A percentile compares a stretch with the other conserved stretches of the same genome.
These are phyloP conservation scores for Crotalaria pallida DNA, from an alignment of 306 rosid genomes.

Conservation along the genomic window DNA sequence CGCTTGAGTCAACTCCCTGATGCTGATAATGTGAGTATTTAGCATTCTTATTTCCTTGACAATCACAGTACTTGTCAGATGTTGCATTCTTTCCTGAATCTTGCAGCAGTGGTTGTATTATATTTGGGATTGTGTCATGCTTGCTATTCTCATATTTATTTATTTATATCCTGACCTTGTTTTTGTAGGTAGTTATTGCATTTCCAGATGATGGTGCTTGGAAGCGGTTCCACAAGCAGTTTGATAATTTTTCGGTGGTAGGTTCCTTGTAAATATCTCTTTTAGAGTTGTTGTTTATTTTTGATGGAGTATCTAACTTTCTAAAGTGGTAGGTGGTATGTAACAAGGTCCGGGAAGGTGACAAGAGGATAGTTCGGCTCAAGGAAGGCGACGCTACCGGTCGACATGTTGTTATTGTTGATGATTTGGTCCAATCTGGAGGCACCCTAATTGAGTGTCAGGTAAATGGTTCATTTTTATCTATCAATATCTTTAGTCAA, in stretches of 20 bases:
- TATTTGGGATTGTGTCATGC: neutral
- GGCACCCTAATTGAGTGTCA: conserved; percentile 93
- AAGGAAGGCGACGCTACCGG: conserved; percentile 92
- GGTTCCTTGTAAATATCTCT: conserved; percentile 19
- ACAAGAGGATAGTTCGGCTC: conserved; percentile 86
- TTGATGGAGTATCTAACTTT: conserved; percentile 12
- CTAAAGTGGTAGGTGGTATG: conserved; percentile 70
- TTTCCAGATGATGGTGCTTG: conserved; percentile 99
- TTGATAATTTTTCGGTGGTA: conserved; percentile 72
- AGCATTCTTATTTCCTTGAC: neutral
- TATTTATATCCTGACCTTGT: neutral
- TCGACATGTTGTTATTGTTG: conserved; percentile 86
- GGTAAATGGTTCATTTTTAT: conserved; percentile 40
- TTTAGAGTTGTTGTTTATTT: neutral
- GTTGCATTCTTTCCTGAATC: neutral
- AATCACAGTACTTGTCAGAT: neutral
- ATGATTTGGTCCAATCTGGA: conserved; percentile 98
- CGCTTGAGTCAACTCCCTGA: conserved; percentile 79
- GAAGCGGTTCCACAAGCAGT: conserved; percentile 94
- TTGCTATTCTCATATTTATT: neutral
- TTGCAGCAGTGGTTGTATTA: neutral
- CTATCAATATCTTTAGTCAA: neutral
- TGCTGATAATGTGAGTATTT: conserved; percentile 52
- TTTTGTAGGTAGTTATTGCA: conserved; percentile 83
- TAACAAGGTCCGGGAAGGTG: conserved; percentile 90